phyloP scores from a whole-genome alignment of 495 filamentous ascomycete species.

The Pseudomonodictys pantanalensis region DNA sequence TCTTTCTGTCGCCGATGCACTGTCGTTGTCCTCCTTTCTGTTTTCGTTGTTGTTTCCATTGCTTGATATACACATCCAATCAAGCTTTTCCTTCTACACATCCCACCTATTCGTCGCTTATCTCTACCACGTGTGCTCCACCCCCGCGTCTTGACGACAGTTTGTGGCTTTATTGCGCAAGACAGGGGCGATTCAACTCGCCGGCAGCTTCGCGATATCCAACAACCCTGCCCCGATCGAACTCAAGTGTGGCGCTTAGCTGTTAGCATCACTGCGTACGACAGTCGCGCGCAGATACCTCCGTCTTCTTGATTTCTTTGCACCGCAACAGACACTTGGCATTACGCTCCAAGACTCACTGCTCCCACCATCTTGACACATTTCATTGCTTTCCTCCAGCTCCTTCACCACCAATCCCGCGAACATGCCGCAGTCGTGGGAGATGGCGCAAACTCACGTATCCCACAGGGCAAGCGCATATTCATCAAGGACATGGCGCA shows the following conservation, averaged over 20 bases:
- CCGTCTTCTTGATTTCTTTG: no score
- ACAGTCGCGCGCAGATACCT: no score
- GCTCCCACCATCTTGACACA: not conserved
- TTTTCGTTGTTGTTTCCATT: conserved; percentile 1
- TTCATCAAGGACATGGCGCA: conserved; percentile 98
- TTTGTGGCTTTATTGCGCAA: conserved; percentile 25
- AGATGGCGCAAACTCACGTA: conserved; percentile 34
- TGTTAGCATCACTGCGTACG: not conserved
- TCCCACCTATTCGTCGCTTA: conserved; percentile 24
- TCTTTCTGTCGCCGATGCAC: conserved; percentile 33
- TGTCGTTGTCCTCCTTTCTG: conserved; percentile 4
- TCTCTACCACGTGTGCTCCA: conserved; percentile 10
- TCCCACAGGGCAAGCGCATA: conserved; percentile 67
- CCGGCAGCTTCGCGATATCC: not conserved
- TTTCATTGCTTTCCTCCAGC: not conserved
- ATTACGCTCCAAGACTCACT: no score
- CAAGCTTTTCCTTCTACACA: conserved; percentile 17
- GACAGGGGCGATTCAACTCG: conserved; percentile 25
- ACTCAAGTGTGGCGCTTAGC: not conserved
- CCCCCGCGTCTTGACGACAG: conserved; percentile 22
- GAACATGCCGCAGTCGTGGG: not conserved
- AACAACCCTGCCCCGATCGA: not conserved
- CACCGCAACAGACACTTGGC: no score
- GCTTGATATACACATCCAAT: conserved; percentile 20
- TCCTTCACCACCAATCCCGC: not conserved